Evolutionary conservation across 129 eudicot species (phyloP).

Genomic region (Arctium minus): DNA sequence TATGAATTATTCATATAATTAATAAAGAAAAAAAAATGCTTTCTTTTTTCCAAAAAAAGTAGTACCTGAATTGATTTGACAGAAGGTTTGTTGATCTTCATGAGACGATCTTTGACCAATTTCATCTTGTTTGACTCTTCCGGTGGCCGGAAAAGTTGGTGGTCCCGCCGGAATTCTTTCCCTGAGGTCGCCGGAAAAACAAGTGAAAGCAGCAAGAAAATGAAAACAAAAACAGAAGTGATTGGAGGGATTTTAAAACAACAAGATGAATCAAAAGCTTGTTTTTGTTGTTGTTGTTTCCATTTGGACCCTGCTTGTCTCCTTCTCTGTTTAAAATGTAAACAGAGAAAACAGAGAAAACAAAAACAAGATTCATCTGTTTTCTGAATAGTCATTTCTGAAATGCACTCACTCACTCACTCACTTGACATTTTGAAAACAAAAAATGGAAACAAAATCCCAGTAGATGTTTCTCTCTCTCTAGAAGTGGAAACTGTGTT

Average conservation of each 20-base stretch:
- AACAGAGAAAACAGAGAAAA: constrained; percentile 24
- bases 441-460: constrained; percentile 30
- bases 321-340: constrained; percentile 35
- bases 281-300: constrained; percentile 28
- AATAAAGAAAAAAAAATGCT: not conserved
- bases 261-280: constrained; percentile 32
- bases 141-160: constrained; percentile 42
- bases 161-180: constrained; percentile 25
- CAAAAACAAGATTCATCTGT: constrained; percentile 23
- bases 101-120: constrained; percentile 53
- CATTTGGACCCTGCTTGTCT: constrained; percentile 34
- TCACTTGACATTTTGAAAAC: constrained; percentile 48
- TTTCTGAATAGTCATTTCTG: constrained; percentile 37
- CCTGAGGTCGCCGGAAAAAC: constrained; percentile 39
- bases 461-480: constrained; percentile 21
- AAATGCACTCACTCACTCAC: constrained; percentile 39
- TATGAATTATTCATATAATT: not conserved
- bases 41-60: not conserved
- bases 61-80: constrained; percentile 78
- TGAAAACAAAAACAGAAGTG: constrained; percentile 54
- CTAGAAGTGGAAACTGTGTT: constrained; percentile 15
- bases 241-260: constrained; percentile 44
- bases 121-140: constrained; percentile 54
- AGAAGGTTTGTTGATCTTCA: constrained; percentile 72
- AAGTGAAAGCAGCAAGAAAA: constrained; percentile 42